Evolutionary conservation across 495 filamentous ascomycete genomes (phyloP), one percentile per base, ranked within the genome.

Genomic region (Elaphomyces granulatus): DNA sequence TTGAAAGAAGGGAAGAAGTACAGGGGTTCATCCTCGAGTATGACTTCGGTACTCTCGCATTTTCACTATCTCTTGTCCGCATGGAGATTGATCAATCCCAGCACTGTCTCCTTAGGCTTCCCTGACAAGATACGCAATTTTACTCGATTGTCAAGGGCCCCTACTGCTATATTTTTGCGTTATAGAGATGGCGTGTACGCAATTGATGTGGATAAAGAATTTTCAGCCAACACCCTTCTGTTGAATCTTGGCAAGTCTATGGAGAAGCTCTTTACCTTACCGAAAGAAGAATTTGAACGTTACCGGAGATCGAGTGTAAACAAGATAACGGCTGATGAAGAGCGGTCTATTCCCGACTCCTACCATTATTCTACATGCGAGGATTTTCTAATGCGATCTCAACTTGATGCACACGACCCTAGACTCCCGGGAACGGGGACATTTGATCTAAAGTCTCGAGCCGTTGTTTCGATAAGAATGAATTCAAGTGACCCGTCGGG

Each of bases 161-260:
- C 90, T 1, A 68, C 75, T 10, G 83, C 87, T 12, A 77, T 87
- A 48, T 93, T 96, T 49, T 61, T 96, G 17, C 76, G 83, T 32
- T 87, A 77, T 59, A 87, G 81, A 49, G 71, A 88, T 55, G 87
- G 83, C 2, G 67, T 71, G 1, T 95, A 96, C 54, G 88, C 92
- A n/a, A 93, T 99, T 45, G 90, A 99, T 60, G 83, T 87, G 0
- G 90, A 96, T 58, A 99, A 96, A 61, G 75, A 94, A 55, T 93
- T 73, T 50, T 90, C 94, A 45, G 70, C 60, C 6, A 80, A 81
- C 17, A 96, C 83, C 43, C 74, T 99, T 30, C 67, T 96, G 19
- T 86, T 77, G 55, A 82, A 87, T 64, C 71, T 99, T 4, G 90
- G 90, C 4, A 85, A 87, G 42, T 93, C 87, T 0, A 84, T 99